Base-by-base conservation (phyloP, 2,329 filamentous ascomycete species). In the Pseudocercospora macadamiae region DNA sequence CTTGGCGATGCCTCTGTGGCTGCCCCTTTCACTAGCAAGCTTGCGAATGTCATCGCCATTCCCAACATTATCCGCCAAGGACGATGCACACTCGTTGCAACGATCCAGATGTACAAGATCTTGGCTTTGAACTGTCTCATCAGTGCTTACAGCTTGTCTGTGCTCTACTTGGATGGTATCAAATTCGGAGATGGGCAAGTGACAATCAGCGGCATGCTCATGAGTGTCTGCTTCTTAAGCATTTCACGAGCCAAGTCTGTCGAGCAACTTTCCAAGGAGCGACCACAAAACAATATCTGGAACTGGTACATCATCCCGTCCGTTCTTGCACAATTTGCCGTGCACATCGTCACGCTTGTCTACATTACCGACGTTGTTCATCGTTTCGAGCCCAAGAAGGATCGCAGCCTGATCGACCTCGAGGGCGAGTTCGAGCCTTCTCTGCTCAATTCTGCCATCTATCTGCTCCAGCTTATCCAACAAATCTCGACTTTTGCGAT, bases 91-190 rank as follows among this genome's bases (percentile, higher is more conserved):
- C 86, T 99, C 18, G 95, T 99, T 55, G 95, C 95, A 28, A 99
- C 95, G 0, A 97, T 99, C 65, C 95, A 99, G 81, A 99, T 99
- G 93, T 99, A 99, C 86, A 99, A 73, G 84, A 99, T 99, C 69
- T 85, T 99, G 52, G 95, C 95, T 6, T 81, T 99, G 60, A 99
- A 99, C 82, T 99, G 95, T 74, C 82, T 99, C 68, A 99, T 99
- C 74, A 96, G 91, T 68, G 95, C 95, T 34, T 99, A 99, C 85
- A 96, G 91, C 76, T 79, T 99, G 73, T 96, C 90, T 75, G 95
- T 99, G 16, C 83, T 99, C 58, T 99, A 99, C 72, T 85, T 99
- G 1, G 93, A 97, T 70, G 95, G 95, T 64, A 99, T 99, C 83
- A 99, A 99, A 80, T 99, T 99, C 73, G 93, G 95, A 57, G 95